Percentiles rank a stretch among this genome's conserved stretches.
These are phyloP conservation scores for Rhodotorula sp. DNA, from an alignment of 1,284 basidiomycete genomes.

Conservation along the genomic window DNA sequence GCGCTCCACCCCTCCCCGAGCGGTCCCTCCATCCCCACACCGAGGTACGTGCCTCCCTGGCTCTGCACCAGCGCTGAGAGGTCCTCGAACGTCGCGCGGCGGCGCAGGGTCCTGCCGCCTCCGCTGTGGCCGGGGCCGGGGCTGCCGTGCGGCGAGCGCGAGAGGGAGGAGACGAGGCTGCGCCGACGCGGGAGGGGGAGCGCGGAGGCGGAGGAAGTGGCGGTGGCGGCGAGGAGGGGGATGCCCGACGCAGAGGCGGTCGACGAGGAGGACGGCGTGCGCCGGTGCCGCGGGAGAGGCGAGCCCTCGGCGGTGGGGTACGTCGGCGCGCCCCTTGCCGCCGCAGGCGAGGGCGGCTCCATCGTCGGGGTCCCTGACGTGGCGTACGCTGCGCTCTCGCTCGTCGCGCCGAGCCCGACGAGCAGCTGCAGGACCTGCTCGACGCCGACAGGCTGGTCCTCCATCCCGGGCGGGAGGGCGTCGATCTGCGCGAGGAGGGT, in stretches of 20 bases:
- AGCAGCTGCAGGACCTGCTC: constrained; percentile 27
- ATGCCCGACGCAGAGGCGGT: background rate
- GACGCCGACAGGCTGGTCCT: constrained; percentile 28
- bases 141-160: constrained; percentile 13
- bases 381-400: too few species aligned
- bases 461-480: background rate
- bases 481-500: constrained; percentile 14
- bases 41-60: constrained; percentile 29
- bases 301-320: constrained; percentile 11
- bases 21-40: constrained; percentile 28
- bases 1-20: constrained; percentile 18
- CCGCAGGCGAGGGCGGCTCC: too few species aligned
- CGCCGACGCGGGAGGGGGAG: constrained; percentile 10
- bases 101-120: background rate
- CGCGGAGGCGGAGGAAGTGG: background rate
- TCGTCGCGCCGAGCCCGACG: constrained; percentile 17
- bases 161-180: constrained; percentile 17
- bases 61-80: constrained; percentile 14
- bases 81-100: constrained; percentile 25
- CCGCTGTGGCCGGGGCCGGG: background rate
- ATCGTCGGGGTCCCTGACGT: background rate
- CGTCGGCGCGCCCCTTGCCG: background rate
- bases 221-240: background rate
- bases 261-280: constrained; percentile 1
- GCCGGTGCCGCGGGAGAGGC: constrained; percentile 11